Evolutionary conservation across 1,139 yeast species (phyloP), one percentile per base, ranked within the genome.

Genomic region (Candida tetrigidarum): DNA sequence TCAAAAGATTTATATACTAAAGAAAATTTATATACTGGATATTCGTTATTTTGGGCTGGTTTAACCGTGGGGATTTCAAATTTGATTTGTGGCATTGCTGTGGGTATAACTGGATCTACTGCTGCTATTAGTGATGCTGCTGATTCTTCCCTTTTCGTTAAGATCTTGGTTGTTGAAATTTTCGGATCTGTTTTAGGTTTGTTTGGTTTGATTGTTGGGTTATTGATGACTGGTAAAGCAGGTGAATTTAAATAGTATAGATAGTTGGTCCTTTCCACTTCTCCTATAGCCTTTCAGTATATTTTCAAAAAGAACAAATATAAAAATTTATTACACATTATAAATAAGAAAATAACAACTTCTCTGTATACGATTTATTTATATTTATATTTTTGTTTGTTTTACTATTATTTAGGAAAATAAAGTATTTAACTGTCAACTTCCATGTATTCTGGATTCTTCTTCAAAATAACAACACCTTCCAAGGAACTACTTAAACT

Each of bases 81-180:
- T 67, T 79, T 95, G 63, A 86, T 93, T 50, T 95, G 99, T 77
- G 99, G 99, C 69, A 77, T 95, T 50, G 93, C 97, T 9, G 99
- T 95, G 42, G 99, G 99, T 52, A 80, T 95, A 50, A 93, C 99
- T 18, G 99, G 99, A 41, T 86, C 98, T 22, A 93, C 97, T 23
- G 99, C 99, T 37, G 99, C 99, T 39, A 83, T 95, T 51, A 83
- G 96, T 42, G 99, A 95, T 70, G 99, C 99, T 28, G 98, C 99
- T 11, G 97, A 95, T 71, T 82, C 97, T 27, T 81, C 97, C 3
- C 77, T 95, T 54, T 95, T 95, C 62, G 99, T 93, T 52, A 95
- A 95, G 74, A 93, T 95, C 49, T 81, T 93, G 59, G 99, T 93
- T 53, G 88, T 93, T 58, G 99, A 93, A 74, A 93, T 93, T 74